Conservation (phyloP, 2,329 filamentous ascomycete species). For the Samsoniella hepiali region DNA sequence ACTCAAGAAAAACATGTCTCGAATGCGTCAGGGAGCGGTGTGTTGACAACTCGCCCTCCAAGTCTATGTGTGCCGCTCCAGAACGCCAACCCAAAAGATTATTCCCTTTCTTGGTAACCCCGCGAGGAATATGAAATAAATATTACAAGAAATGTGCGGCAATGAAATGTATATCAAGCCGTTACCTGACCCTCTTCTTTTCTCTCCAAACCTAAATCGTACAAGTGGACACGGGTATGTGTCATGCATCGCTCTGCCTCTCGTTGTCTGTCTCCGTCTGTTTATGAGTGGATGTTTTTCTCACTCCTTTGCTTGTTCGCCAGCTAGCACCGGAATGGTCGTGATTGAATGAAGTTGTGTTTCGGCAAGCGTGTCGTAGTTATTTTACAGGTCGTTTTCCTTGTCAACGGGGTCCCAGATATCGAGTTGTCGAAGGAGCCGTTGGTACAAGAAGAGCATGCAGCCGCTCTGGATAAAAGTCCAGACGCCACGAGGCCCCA, state of each 20-base stretch:
- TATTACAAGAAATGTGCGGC: conserved; percentile 7
- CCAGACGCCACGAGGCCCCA: conserved; percentile 91
- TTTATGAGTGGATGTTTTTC: not conserved
- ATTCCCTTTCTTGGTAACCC: not conserved
- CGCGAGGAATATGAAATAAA: conserved; percentile 5
- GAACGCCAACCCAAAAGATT: conserved; percentile 11
- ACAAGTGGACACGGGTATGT: conserved; percentile 4
- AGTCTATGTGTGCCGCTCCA: conserved; percentile 16
- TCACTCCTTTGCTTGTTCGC: not conserved
- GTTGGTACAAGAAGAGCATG: conserved; percentile 95
- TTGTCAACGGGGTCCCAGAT: conserved; percentile 36
- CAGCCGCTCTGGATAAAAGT: conserved; percentile 95
- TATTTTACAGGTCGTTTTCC: conserved; percentile 23
- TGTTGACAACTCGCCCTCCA: not conserved
- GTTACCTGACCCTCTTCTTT: not conserved
- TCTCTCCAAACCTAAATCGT: conserved; percentile 1
- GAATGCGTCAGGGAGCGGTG: conserved; percentile 10
- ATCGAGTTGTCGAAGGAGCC: conserved; percentile 74
- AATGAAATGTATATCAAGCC: conserved; percentile 12
- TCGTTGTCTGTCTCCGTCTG: not conserved
- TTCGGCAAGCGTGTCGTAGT: too few relatives aligned
- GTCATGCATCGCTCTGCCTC: conserved; percentile 4
- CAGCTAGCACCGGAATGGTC: not conserved
- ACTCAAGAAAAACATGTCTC: conserved; percentile 14
- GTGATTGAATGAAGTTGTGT: not conserved